Evolutionary conservation across 1,284 basidiomycete species (phyloP), one percentile per base, ranked within the genome.

Genomic region (Wallemia hederae): DNA sequence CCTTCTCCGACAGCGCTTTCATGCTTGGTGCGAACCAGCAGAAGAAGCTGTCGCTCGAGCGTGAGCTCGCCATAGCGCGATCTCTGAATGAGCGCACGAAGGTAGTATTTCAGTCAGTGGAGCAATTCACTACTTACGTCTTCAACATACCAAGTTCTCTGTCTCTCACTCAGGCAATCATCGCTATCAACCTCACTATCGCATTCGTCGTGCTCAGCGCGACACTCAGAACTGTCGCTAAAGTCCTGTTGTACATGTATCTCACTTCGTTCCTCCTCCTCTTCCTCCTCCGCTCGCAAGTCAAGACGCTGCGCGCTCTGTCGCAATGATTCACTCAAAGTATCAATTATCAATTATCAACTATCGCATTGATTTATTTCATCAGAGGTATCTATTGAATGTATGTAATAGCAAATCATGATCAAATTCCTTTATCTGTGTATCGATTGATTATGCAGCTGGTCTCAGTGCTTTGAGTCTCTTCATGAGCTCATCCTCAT

Each of bases 401-500:
- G n/a, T n/a, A n/a, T n/a, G n/a, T n/a, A n/a, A n/a, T n/a, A 7
- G 31, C 31, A 33, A 9, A 9, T 33, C 7, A 33, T 33, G 7
- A 33, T 33, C 31, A 33, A 9, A 33, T 33, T 33, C 31, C 7
- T 33, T 33, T 9, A 33, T 33, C 19, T 9, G 19, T 9, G 31
- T 24, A 15, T 58, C 7, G 22, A 22, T 9, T 24, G 19, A 57
- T 68, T 72, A 85, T 65, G 77, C 76, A 11, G 82, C 80, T 24
- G 87, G 87, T 64, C 87, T 73, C 64, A 90, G 72, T 0, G 87
- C 86, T 62, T 86, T 75, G 66, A 90, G 70, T 64, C 86, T 75
- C 66, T 88, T 82, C 1, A 82, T 88, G 55, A 94, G 73, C 67
- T 78, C 79, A 61, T 78, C 76, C 66, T 92, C 89, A 70, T 90